phyloP scores from a whole-genome alignment of 257 asterid genomes.

The Petunia axillaris region DNA sequence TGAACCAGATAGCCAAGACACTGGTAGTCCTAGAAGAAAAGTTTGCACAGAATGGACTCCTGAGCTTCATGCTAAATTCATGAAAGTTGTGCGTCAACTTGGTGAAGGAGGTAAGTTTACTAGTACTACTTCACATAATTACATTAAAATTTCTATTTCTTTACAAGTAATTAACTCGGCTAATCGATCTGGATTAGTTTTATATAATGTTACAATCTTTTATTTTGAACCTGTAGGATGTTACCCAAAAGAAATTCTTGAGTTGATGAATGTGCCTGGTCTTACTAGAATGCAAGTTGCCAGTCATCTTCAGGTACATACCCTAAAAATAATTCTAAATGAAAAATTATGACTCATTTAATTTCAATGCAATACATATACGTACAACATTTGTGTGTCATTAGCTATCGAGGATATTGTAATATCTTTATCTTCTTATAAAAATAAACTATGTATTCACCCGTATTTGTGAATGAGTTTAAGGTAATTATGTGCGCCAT shows the following conservation, averaged over 20 bases:
- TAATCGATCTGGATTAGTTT: not conserved
- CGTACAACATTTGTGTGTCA: too few relatives aligned
- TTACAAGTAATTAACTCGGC: too few relatives aligned
- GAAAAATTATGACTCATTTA: not conserved
- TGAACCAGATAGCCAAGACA: not conserved
- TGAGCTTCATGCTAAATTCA: slow-evolving; percentile 35
- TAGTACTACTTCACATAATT: too few relatives aligned
- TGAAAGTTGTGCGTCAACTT: slow-evolving; percentile 28
- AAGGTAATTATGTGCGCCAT: too few relatives aligned
- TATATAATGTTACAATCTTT: not conserved
- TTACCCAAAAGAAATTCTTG: slow-evolving; percentile 35
- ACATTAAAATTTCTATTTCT: not conserved
- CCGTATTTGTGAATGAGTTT: too few relatives aligned
- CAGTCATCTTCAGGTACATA: slow-evolving; percentile 36
- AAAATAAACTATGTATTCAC: too few relatives aligned
- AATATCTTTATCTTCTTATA: too few relatives aligned
- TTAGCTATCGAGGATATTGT: too few relatives aligned
- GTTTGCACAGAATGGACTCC: slow-evolving; percentile 23
- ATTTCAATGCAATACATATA: too few relatives aligned
- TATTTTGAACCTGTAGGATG: slow-evolving; percentile 22
- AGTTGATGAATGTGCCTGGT: slow-evolving; percentile 33
- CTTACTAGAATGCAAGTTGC: slow-evolving; percentile 41
- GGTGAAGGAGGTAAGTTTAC: slow-evolving; percentile 39
- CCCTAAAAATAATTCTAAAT: not conserved
- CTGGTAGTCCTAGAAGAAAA: not conserved